Percentiles rank a stretch among this genome's conserved stretches.
These are phyloP conservation scores for Verticillium zaregamsianum DNA, from an alignment of 2,329 filamentous ascomycete genomes.

Conservation along the genomic window DNA sequence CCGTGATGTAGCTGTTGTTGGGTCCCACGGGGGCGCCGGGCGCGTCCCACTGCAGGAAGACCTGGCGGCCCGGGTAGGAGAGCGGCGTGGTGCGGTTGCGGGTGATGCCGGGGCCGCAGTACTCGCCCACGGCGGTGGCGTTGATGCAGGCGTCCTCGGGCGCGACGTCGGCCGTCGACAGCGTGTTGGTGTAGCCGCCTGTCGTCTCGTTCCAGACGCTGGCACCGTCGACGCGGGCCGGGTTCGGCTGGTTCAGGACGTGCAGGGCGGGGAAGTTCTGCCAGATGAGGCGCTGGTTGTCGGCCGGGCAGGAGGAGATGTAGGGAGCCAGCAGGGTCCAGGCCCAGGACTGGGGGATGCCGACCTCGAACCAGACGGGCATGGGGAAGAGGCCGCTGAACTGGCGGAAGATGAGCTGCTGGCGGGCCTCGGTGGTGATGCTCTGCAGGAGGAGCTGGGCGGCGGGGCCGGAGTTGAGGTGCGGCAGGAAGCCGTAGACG, in stretches of 20 bases:
- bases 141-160: slow-evolving; percentile 52
- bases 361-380: slow-evolving; percentile 77
- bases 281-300: slow-evolving; percentile 74
- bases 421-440: slow-evolving; percentile 74
- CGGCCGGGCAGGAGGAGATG: slow-evolving; percentile 69
- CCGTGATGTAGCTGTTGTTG: slow-evolving; percentile 77
- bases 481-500: slow-evolving; percentile 75
- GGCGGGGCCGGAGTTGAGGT: slow-evolving; percentile 71
- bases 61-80: slow-evolving; percentile 67
- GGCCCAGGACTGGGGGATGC: slow-evolving; percentile 78
- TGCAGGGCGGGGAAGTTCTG: slow-evolving; percentile 75
- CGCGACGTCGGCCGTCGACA: slow-evolving; percentile 41
- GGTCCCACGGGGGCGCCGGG: slow-evolving; percentile 68
- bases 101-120: slow-evolving; percentile 61
- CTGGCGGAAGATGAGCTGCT: slow-evolving; percentile 82
- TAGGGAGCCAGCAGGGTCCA: slow-evolving; percentile 81
- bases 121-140: slow-evolving; percentile 45
- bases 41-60: slow-evolving; percentile 68
- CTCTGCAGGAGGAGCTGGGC: slow-evolving; percentile 70
- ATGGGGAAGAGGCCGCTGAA: slow-evolving; percentile 76
- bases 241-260: slow-evolving; percentile 74
- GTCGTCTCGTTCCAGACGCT: slow-evolving; percentile 60
- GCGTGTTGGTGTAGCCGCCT: slow-evolving; percentile 53
- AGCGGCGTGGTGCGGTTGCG: slow-evolving; percentile 68
- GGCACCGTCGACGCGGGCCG: slow-evolving; percentile 61